These are phyloP conservation scores for Globisporangium canariense DNA, from an alignment of 352 stramenopile species.

Conservation along the genomic window DNA sequence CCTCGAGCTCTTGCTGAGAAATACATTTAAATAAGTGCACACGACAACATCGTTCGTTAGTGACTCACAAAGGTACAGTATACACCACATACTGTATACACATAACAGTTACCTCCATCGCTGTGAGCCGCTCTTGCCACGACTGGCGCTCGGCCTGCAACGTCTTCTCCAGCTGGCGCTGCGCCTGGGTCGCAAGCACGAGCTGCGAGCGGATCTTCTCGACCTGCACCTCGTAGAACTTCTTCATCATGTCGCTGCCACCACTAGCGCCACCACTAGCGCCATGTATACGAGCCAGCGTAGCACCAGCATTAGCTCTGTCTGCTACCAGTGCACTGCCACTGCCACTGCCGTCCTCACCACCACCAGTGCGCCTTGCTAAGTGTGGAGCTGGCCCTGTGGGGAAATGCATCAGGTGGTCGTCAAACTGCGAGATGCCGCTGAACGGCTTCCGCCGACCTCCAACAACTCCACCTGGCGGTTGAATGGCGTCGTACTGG, in stretches of 20 bases:
- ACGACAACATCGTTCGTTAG: background rate
- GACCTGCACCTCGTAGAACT: slow-evolving; percentile 83
- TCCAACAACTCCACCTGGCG: background rate
- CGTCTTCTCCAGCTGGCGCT: slow-evolving; percentile 46
- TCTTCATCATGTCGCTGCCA: slow-evolving; percentile 54
- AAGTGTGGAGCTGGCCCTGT: background rate
- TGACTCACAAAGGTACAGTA: background rate
- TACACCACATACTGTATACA: too few relatives aligned
- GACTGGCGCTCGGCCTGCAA: slow-evolving; percentile 39
- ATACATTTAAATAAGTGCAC: background rate
- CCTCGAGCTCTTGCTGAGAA: slow-evolving; percentile 11
- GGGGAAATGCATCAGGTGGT: slow-evolving; percentile 38
- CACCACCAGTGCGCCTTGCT: background rate
- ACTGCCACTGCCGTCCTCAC: background rate
- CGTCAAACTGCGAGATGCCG: slow-evolving; percentile 52
- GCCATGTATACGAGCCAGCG: background rate
- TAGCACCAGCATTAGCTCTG: background rate
- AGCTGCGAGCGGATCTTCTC: slow-evolving; percentile 68
- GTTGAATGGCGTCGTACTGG: slow-evolving; percentile 35
- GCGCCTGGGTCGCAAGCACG: slow-evolving; percentile 34
- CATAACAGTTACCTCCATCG: slow-evolving; percentile 26
- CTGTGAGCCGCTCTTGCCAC: slow-evolving; percentile 21
- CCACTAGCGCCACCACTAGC: background rate
- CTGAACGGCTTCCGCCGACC: slow-evolving; percentile 12
- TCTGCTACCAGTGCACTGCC: background rate